phyloP scores from a whole-genome alignment of 192 early-diverging fungal genomes.

The Coemansia sp. region DNA sequence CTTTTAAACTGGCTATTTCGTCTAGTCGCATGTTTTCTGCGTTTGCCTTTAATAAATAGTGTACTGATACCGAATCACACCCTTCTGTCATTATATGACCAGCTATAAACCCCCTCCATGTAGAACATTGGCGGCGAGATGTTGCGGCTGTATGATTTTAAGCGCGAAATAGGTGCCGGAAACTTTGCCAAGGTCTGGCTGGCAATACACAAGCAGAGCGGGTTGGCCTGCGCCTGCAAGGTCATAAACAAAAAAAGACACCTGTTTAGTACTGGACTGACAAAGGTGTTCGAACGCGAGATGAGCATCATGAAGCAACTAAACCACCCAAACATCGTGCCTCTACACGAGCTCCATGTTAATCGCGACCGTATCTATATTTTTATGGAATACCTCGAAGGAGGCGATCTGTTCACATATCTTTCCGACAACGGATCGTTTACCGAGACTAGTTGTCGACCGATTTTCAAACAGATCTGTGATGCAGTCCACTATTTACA shows the following conservation, averaged over 20 bases:
- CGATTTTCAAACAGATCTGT: conserved; percentile 51
- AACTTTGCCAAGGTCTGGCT: conserved; percentile 56
- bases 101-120: background rate
- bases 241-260: conserved; percentile 50
- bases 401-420: conserved; percentile 50
- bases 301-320: conserved; percentile 46
- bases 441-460: conserved; percentile 36
- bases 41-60: no score
- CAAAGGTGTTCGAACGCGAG: conserved; percentile 51
- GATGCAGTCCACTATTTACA: conserved; percentile 76
- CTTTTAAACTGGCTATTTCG: no score
- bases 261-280: conserved; percentile 40
- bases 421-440: conserved; percentile 40
- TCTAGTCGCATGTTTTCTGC: no score
- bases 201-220: conserved; percentile 50
- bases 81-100: background rate
- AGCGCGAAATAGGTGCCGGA: conserved; percentile 47
- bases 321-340: conserved; percentile 42
- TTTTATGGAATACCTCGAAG: conserved; percentile 53
- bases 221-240: conserved; percentile 49
- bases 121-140: conserved; percentile 32
- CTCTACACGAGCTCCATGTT: conserved; percentile 42
- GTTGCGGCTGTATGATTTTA: conserved; percentile 47
- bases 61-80: background rate
- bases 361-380: conserved; percentile 53